Evolutionary conservation across 441 rosid species (phyloP).

Genomic region (Croton laevigatus): DNA sequence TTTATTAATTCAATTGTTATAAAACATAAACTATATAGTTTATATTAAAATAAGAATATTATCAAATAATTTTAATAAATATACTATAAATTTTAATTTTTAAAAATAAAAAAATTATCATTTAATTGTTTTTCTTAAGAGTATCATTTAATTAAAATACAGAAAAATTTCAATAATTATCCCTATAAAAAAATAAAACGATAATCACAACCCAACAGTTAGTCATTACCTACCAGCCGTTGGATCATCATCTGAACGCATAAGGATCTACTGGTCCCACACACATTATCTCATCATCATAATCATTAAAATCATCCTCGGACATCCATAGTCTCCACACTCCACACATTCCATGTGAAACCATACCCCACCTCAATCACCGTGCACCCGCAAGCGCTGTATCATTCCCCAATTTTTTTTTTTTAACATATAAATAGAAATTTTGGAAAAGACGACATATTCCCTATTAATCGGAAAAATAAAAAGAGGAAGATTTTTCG

Average conservation of each 20-base stretch:
- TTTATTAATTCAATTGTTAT: no score
- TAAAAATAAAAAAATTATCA: no score
- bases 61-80: no score
- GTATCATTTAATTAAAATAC: no score
- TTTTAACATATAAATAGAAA: neutral
- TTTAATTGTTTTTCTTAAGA: no score
- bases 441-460: conserved; percentile 16
- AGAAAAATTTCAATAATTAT: no score
- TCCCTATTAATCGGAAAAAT: neutral
- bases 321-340: neutral
- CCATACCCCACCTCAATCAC: conserved; percentile 15
- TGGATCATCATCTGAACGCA: conserved; percentile 20
- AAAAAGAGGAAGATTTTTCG: neutral
- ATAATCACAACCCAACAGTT: conserved; percentile 5
- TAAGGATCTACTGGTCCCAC: neutral
- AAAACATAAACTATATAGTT: no score
- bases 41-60: no score
- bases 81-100: no score
- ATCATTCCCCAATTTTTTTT: neutral
- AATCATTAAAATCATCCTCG: neutral
- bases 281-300: neutral
- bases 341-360: conserved; percentile 11
- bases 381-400: neutral
- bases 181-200: neutral
- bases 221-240: conserved; percentile 15